Percentiles rank a stretch among this genome's conserved stretches.
These are phyloP conservation scores for Beverwykella pulmonaria DNA, from an alignment of 495 filamentous ascomycete genomes.

Conservation along the genomic window DNA sequence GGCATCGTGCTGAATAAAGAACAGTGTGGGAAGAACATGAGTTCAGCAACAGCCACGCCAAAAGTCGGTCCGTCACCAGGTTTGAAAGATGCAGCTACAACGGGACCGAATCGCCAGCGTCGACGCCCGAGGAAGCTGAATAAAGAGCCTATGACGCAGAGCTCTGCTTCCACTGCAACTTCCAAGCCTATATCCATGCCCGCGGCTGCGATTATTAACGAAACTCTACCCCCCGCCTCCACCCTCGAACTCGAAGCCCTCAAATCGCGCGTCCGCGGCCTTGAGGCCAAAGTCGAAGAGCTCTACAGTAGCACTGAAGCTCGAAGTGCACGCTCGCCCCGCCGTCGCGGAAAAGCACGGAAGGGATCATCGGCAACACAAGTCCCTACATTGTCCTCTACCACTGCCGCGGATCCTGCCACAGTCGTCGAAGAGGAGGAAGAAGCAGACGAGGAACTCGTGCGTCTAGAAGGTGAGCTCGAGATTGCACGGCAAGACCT, in stretches of 20 bases:
- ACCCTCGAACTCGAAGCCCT: slow-evolving; percentile 35
- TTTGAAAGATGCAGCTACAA: slow-evolving; percentile 12
- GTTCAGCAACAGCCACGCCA: neutral
- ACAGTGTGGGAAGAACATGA: neutral
- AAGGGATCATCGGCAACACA: slow-evolving; percentile 16
- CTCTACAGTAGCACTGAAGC: slow-evolving; percentile 22
- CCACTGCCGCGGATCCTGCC: neutral
- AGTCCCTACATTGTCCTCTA: slow-evolving; percentile 8
- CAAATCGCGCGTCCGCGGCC: slow-evolving; percentile 32
- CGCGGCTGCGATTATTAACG: neutral
- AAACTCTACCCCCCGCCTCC: neutral
- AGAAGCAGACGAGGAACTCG: slow-evolving; percentile 29
- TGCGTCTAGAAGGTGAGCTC: slow-evolving; percentile 23
- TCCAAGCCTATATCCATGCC: neutral
- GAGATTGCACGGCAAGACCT: slow-evolving; percentile 28
- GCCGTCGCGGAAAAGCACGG: slow-evolving; percentile 31
- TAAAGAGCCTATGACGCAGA: slow-evolving; percentile 10
- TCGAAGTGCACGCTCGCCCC: slow-evolving; percentile 8
- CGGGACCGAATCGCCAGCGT: slow-evolving; percentile 23
- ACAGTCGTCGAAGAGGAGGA: slow-evolving; percentile 12
- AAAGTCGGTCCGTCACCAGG: neutral
- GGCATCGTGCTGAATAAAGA: slow-evolving; percentile 25
- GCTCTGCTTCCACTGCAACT: neutral
- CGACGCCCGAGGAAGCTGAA: slow-evolving; percentile 33
- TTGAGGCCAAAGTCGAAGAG: slow-evolving; percentile 38